Base-by-base conservation (phyloP, 257 asterid genomes). In the Solanum chmielewskii region DNA sequence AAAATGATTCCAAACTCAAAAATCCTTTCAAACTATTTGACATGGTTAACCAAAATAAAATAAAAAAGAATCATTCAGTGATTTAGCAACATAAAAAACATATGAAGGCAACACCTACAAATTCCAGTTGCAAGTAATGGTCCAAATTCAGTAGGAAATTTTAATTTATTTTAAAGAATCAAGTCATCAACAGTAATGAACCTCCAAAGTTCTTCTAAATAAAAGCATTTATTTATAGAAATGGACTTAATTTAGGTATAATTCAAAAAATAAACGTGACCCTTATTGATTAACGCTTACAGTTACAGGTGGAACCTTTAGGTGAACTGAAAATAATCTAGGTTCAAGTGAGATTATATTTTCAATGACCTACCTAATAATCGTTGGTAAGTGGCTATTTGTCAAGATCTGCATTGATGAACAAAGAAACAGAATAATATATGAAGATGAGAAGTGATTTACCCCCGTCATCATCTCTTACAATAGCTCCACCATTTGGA, bases 401-500 rank as follows among this genome's bases (percentile, higher is more conserved):
- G 5, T 25, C 66, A 80, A 47, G 41, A 27, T 80, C 37, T 47
- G 84, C 68, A 29, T 83, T 13, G 73, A 66, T 62, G 82, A 88
- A 33, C 16, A 45, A 18, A 31, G 49, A 35, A 44, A 11, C 33
- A 33, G 11, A n/a, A 44, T 31, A 59, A 35, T 41, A 29, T 27
- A 39, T 35, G 39, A 71, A 45, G 35, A 27, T 10, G 60, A 31
- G 78, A 78, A 56, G 25, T 39, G 88, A 66, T 27, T 88, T 91
- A 97, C 99, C 98, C 86, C 96, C 96, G 47, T 45, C 56, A 85
- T 83, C 89, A 89, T 88, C 89, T 89, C 92, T 95, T 91, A 94
- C 87, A 74, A 97, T 92, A 85, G 91, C 85, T 88, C 99, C 99
- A 88, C 98, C 98, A 83, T 90, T 93, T 77, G 95, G 94, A 88